Percentiles rank a stretch among this genome's conserved stretches.
Evolutionary conservation across 2,329 filamentous ascomycete species (phyloP).

Genomic region (Elsinoe ampelina): DNA sequence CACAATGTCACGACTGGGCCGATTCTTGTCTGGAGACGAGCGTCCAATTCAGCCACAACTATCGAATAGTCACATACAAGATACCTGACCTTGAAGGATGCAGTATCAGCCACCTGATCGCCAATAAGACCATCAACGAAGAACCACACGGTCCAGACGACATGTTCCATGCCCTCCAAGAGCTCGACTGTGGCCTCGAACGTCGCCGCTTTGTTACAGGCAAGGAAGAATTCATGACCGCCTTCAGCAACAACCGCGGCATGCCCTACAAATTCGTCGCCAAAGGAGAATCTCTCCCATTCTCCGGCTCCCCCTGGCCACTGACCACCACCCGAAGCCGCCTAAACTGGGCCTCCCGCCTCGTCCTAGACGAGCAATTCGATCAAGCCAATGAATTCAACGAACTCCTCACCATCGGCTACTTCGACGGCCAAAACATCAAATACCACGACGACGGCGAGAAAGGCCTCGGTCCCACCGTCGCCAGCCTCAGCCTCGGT

Average conservation of each 20-base stretch:
- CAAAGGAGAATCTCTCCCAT: conserved; percentile 42
- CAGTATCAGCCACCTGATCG: conserved; percentile 47
- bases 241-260: conserved; percentile 36
- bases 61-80: conserved; percentile 37
- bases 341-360: conserved; percentile 47
- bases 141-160: conserved; percentile 50
- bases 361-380: conserved; percentile 27
- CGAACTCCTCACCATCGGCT: conserved; percentile 54
- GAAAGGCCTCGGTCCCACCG: conserved; percentile 50
- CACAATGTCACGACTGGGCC: conserved; percentile 24
- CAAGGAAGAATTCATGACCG: conserved; percentile 25
- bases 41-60: conserved; percentile 30
- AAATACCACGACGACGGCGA: conserved; percentile 62
- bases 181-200: conserved; percentile 31
- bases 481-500: conserved; percentile 54
- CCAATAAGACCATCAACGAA: conserved; percentile 44
- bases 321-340: conserved; percentile 45
- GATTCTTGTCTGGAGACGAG: conserved; percentile 26
- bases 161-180: conserved; percentile 45
- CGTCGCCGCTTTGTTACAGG: conserved; percentile 18
- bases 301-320: conserved; percentile 37
- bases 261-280: conserved; percentile 60
- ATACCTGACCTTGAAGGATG: conserved; percentile 37
- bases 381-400: conserved; percentile 43
- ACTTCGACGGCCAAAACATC: conserved; percentile 52